Percentiles rank a stretch among this genome's conserved stretches.
phyloP scores from a whole-genome alignment of 345 rosid genomes.

The Eucalyptus albens region DNA sequence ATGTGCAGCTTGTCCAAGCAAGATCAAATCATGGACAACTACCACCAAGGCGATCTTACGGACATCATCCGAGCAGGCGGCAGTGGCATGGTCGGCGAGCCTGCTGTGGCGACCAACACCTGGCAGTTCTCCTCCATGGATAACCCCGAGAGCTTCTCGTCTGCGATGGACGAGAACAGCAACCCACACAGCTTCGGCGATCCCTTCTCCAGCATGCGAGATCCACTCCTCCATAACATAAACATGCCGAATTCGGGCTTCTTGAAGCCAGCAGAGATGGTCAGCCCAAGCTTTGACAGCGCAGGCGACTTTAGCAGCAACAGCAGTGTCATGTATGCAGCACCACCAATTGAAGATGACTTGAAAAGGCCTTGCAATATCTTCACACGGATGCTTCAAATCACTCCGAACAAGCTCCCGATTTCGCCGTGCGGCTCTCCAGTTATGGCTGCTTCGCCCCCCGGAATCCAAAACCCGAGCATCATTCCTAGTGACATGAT shows the following conservation, averaged over 20 bases:
- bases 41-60: slow-evolving; percentile 1
- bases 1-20: background rate
- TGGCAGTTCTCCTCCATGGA: background rate
- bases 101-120: background rate
- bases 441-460: background rate
- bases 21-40: background rate
- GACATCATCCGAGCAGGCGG: slow-evolving; percentile 1
- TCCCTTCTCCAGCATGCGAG: slow-evolving; percentile 57
- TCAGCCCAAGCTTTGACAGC: background rate
- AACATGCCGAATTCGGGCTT: slow-evolving; percentile 2
- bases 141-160: background rate
- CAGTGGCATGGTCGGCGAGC: background rate
- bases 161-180: background rate
- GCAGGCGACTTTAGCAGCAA: background rate
- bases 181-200: slow-evolving; percentile 44
- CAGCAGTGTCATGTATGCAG: background rate
- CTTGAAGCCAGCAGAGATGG: slow-evolving; percentile 1
- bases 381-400: slow-evolving; percentile 57
- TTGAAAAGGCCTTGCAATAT: slow-evolving; percentile 16
- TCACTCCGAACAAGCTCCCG: slow-evolving; percentile 6
- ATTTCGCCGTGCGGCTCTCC: slow-evolving; percentile 34
- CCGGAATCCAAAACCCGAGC: background rate
- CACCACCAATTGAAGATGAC: slow-evolving; percentile 18
- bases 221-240: slow-evolving; percentile 62
- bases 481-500: background rate